Conservation (phyloP, 2,329 filamentous ascomycete species). For the Paraphaeosphaeria minitans region DNA sequence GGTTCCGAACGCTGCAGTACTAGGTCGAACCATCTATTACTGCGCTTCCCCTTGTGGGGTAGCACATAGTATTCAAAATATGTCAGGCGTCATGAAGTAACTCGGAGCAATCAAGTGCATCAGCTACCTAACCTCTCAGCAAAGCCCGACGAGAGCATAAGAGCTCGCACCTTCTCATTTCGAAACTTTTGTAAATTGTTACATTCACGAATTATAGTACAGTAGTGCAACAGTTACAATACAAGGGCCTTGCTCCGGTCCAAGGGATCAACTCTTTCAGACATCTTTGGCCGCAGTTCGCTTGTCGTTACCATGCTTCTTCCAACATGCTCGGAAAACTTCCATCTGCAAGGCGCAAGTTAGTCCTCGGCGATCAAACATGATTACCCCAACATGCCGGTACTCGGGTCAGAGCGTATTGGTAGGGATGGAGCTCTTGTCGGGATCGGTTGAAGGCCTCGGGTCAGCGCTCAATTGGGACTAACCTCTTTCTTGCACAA, state of each 20-base stretch:
- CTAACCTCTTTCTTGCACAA: constrained; percentile 85
- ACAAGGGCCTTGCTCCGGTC: neutral
- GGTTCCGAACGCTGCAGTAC: too few relatives aligned
- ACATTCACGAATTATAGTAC: neutral
- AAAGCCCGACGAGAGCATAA: neutral
- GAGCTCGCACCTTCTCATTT: neutral
- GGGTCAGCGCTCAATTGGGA: constrained; percentile 19
- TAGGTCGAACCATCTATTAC: too few relatives aligned
- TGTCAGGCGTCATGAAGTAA: too few relatives aligned
- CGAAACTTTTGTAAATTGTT: neutral
- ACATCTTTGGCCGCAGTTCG: constrained; percentile 78
- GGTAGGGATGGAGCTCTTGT: neutral
- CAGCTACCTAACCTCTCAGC: neutral
- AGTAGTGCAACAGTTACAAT: constrained; percentile 3
- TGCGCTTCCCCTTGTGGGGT: too few relatives aligned
- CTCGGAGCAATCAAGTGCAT: too few relatives aligned
- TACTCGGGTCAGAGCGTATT: constrained; percentile 1
- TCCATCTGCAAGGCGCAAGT: constrained; percentile 71
- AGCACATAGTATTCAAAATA: too few relatives aligned
- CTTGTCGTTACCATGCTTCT: constrained; percentile 81
- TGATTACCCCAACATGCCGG: neutral
- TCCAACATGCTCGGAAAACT: constrained; percentile 88
- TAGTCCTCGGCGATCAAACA: neutral
- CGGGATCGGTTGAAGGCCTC: constrained; percentile 1
- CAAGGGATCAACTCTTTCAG: constrained; percentile 33